A percentile compares a stretch with the other conserved stretches of the same genome.
These are phyloP conservation scores for Lentinula novae-zelandiae DNA, from an alignment of 1,284 basidiomycete genomes.

Conservation along the genomic window DNA sequence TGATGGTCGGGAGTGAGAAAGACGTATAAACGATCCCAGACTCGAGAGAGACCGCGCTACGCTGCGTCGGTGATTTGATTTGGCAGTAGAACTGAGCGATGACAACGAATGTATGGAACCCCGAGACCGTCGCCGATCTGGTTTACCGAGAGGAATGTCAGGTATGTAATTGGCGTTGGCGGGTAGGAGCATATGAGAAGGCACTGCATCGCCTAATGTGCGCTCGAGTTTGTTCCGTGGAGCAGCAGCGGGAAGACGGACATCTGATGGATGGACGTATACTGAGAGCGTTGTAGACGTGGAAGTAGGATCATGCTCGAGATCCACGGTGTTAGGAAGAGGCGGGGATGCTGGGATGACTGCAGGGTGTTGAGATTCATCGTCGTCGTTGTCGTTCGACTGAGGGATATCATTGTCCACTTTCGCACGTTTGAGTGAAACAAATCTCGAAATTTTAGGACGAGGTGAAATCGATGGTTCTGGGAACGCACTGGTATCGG, in stretches of 20 bases:
- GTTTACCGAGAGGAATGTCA: not conserved
- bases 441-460: not conserved
- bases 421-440: not conserved
- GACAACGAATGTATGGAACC: not conserved
- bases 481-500: not conserved
- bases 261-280: not conserved
- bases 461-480: not conserved
- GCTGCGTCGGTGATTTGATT: not conserved
- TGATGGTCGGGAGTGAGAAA: not conserved
- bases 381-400: not conserved
- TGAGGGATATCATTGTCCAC: not conserved
- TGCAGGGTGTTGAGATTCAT: not conserved
- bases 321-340: not conserved
- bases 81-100: not conserved
- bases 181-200: not conserved
- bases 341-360: not conserved
- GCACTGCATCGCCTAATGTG: constrained; percentile 1
- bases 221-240: constrained; percentile 3
- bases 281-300: not conserved
- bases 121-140: not conserved
- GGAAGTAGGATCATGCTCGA: not conserved
- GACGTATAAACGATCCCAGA: constrained; percentile 2
- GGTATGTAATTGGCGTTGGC: not conserved
- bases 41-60: constrained; percentile 2
- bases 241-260: not conserved